A percentile compares a stretch with the other conserved stretches of the same genome.
phyloP scores from a whole-genome alignment of 306 rosid genomes.

The cucumber (Cucumis sativus) region Cucumber_9930_V3 NC_026659.2:7705501-7706000 shows the following conservation, averaged over 20 bases:
- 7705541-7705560: conserved; percentile 99
- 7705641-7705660: conserved; percentile 74
- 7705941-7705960: not conserved
- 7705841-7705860: conserved; percentile 85
- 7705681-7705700: conserved; percentile 88
- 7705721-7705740: conserved; percentile 99
- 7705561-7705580: conserved; percentile 85
- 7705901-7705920: conserved; percentile 12
- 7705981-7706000: conserved; percentile 90
- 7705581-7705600: not conserved
- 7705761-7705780: conserved; percentile 75
- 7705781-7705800: conserved; percentile 80
- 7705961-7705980: conserved; percentile 20
- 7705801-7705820: conserved; percentile 63
- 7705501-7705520: conserved; percentile 1
- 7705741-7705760: conserved; percentile 88
- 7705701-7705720: conserved; percentile 96
- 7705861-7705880: conserved; percentile 93
- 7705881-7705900: conserved; percentile 98
- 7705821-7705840: conserved; percentile 67
- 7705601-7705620: not conserved
- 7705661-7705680: conserved; percentile 65
- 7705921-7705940: not conserved
- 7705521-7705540: conserved; percentile 63
- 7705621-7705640: not conserved